Evolutionary conservation across 1,139 yeast species (phyloP).

Genomic region (Blastobotrys illinoisensis): DNA sequence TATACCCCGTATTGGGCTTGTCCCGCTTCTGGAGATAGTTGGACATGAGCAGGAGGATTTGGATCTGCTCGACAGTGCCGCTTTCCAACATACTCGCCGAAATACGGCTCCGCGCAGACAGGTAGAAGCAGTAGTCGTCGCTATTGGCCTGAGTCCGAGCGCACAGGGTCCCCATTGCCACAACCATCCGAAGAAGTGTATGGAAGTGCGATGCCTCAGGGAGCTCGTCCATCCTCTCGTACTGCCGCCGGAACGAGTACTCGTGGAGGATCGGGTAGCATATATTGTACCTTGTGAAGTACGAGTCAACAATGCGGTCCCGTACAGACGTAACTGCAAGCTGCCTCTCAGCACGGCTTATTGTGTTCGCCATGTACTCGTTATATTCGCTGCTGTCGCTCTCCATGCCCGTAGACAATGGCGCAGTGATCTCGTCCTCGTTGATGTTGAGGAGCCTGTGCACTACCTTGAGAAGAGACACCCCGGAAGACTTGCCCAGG

Average conservation of each 20-base stretch:
- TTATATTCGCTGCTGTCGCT: conserved; percentile 1
- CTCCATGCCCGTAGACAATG: not conserved
- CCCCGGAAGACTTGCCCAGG: conserved; percentile 10
- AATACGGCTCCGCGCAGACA: conserved; percentile 13
- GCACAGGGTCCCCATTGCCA: conserved; percentile 14
- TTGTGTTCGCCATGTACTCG: not conserved
- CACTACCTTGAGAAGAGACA: conserved; percentile 4
- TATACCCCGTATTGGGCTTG: conserved; percentile 57
- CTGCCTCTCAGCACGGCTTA: conserved; percentile 5
- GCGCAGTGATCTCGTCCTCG: conserved; percentile 2
- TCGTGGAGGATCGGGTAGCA: conserved; percentile 11
- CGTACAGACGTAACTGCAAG: not conserved
- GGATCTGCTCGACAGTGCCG: conserved; percentile 47
- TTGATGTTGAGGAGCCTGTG: conserved; percentile 7
- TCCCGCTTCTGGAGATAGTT: conserved; percentile 53
- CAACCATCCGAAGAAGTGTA: conserved; percentile 16
- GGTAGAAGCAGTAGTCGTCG: conserved; percentile 14
- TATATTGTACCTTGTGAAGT: conserved; percentile 6
- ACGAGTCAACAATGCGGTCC: conserved; percentile 7
- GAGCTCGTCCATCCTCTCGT: conserved; percentile 1
- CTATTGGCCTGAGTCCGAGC: conserved; percentile 7
- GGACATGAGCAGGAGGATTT: conserved; percentile 45
- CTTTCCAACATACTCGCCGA: conserved; percentile 32
- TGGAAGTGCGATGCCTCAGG: conserved; percentile 11
- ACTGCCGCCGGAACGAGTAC: conserved; percentile 6